These are phyloP conservation scores for Rubia peregrina DNA, from an alignment of 305 asterid species.

Conservation along the genomic window DNA sequence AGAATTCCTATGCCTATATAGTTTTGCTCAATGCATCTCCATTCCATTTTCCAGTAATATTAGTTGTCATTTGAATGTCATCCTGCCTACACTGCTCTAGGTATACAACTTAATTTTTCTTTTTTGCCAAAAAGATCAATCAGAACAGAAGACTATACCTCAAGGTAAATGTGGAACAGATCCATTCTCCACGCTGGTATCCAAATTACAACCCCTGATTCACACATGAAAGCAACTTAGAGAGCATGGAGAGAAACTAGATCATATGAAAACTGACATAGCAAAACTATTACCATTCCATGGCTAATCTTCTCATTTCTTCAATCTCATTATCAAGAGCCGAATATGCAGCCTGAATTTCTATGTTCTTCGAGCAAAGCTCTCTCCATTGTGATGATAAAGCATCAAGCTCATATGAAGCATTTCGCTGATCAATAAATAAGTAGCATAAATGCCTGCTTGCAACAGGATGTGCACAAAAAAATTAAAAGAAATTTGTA, in stretches of 20 bases:
- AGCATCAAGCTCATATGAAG: slow-evolving; percentile 86
- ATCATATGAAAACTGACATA: slow-evolving; percentile 1
- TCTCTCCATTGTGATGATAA: slow-evolving; percentile 91
- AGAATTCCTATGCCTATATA: neutral
- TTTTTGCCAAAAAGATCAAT: neutral
- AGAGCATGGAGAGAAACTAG: slow-evolving; percentile 5
- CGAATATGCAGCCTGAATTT: slow-evolving; percentile 77
- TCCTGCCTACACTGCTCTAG: no score
- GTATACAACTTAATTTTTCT: neutral
- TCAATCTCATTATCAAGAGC: slow-evolving; percentile 48
- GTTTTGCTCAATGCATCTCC: neutral
- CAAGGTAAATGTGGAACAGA: slow-evolving; percentile 23
- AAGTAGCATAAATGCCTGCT: slow-evolving; percentile 1
- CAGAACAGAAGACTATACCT: slow-evolving; percentile 21
- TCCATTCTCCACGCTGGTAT: slow-evolving; percentile 45
- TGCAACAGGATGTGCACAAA: neutral
- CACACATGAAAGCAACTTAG: slow-evolving; percentile 13
- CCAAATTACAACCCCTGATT: slow-evolving; percentile 71
- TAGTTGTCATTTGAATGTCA: no score
- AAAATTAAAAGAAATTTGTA: neutral
- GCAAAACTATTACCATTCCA: slow-evolving; percentile 37
- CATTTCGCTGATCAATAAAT: slow-evolving; percentile 62
- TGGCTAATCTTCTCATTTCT: slow-evolving; percentile 57
- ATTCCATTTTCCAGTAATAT: neutral
- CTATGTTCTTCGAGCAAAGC: slow-evolving; percentile 76